phyloP scores from a whole-genome alignment of 495 filamentous ascomycete genomes.

The Penicillium argentinense region DNA sequence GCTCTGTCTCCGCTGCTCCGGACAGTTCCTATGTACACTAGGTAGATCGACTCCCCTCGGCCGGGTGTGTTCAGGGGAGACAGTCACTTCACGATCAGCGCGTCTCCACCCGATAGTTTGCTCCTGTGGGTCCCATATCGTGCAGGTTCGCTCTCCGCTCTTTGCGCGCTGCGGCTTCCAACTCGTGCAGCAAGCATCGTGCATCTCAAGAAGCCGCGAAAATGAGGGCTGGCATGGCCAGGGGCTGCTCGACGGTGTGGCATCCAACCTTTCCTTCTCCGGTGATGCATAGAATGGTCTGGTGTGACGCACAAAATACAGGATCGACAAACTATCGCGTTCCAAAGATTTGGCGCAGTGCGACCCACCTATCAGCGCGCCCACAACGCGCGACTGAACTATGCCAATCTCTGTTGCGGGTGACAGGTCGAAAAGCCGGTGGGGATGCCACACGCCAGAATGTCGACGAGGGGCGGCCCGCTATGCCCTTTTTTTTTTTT shows the following conservation, averaged over 20 bases:
- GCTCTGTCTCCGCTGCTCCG: no score
- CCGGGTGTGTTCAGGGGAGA: constrained; percentile 3
- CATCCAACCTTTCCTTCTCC: no score
- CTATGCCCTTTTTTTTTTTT: constrained; percentile 18
- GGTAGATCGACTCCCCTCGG: no score
- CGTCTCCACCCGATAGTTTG: constrained; percentile 15
- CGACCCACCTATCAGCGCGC: constrained; percentile 20
- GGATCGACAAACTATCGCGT: constrained; percentile 27
- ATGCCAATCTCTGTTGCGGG: constrained; percentile 10
- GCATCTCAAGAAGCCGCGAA: neutral
- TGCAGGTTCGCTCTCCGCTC: neutral
- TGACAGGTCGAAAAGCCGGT: constrained; percentile 35
- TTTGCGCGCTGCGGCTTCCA: neutral
- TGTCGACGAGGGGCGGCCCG: constrained; percentile 13
- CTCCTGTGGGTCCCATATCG: constrained; percentile 7
- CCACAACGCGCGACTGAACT: constrained; percentile 13
- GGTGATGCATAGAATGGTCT: no score
- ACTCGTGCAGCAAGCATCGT: no score
- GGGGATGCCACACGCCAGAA: constrained; percentile 2
- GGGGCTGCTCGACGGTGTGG: no score
- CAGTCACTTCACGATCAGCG: constrained; percentile 5
- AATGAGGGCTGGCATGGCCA: no score
- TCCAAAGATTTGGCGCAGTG: constrained; percentile 15
- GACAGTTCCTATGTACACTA: no score
- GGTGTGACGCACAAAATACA: constrained; percentile 15